phyloP scores from a whole-genome alignment of 148 eudicot species.

The Gaultheria prostrata region DNA sequence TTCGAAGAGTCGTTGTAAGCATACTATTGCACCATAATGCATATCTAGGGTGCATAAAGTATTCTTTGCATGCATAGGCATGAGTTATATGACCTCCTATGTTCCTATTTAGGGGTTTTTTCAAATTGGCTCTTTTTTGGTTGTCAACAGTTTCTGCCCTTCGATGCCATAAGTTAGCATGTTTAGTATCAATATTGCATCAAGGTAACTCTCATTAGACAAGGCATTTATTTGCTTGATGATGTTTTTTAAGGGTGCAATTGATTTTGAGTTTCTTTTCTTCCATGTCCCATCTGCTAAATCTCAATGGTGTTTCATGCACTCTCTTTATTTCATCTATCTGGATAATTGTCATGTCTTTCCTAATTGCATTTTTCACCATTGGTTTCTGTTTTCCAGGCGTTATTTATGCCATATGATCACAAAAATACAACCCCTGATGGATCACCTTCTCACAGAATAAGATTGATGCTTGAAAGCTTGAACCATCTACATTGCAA shows the following conservation, averaged over 20 bases:
- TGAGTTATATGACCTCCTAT: neutral
- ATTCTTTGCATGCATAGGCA: neutral
- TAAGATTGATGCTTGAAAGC: constrained; percentile 64
- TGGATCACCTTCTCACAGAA: constrained; percentile 57
- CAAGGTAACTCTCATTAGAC: neutral
- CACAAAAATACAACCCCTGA: constrained; percentile 89
- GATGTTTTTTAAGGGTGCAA: neutral
- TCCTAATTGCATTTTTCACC: constrained; percentile 12
- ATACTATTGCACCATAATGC: constrained; percentile 7
- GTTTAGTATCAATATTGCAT: neutral
- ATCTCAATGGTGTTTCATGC: neutral
- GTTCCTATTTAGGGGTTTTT: neutral
- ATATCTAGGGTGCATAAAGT: neutral
- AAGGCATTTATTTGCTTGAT: neutral
- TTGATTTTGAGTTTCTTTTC: neutral
- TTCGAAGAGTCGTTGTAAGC: no score
- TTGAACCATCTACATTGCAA: constrained; percentile 75
- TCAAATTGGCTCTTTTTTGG: neutral
- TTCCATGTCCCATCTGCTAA: neutral
- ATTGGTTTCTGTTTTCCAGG: constrained; percentile 42
- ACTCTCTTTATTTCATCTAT: neutral
- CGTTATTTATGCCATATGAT: constrained; percentile 97
- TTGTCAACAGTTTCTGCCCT: neutral
- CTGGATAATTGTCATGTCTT: neutral
- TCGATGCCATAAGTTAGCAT: neutral